Conservation (phyloP, 192 early-diverging fungal genomes). For the Phycomyces nitens region DNA sequence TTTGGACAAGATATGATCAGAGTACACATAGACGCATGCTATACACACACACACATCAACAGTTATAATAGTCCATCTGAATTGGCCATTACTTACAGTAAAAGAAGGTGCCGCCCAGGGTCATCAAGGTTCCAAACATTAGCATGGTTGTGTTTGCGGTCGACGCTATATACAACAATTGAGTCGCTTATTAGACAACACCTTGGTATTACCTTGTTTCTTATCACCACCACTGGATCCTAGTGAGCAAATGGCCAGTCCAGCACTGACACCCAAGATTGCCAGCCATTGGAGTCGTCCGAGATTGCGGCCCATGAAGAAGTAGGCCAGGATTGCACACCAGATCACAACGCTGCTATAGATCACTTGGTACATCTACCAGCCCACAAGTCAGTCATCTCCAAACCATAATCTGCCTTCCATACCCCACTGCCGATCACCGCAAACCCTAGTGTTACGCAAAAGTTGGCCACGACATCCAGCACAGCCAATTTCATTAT, state of each 20-base stretch:
- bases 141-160: slow-evolving; percentile 10
- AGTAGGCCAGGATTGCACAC: slow-evolving; percentile 56
- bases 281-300: slow-evolving; percentile 48
- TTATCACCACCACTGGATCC: slow-evolving; percentile 22
- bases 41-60: background rate
- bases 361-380: slow-evolving; percentile 63
- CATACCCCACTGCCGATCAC: slow-evolving; percentile 60
- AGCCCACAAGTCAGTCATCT: too few species aligned
- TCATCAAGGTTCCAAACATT: slow-evolving; percentile 51
- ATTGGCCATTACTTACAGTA: slow-evolving; percentile 29
- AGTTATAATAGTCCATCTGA: background rate
- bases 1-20: slow-evolving; percentile 46
- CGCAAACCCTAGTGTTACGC: slow-evolving; percentile 54
- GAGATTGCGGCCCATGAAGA: slow-evolving; percentile 48
- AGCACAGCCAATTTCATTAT: slow-evolving; percentile 37
- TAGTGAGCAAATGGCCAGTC: slow-evolving; percentile 50
- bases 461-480: slow-evolving; percentile 53
- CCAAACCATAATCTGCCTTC: too few species aligned
- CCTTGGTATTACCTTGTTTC: background rate
- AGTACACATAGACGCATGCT: slow-evolving; percentile 58
- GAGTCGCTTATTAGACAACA: background rate
- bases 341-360: slow-evolving; percentile 61
- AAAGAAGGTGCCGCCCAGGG: slow-evolving; percentile 49
- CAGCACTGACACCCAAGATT: slow-evolving; percentile 51
- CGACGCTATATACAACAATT: slow-evolving; percentile 3